Evolutionary conservation across 805 yeast species (phyloP), one percentile per base, ranked within the genome.

Genomic region (Barnettozyma botsteinii): DNA sequence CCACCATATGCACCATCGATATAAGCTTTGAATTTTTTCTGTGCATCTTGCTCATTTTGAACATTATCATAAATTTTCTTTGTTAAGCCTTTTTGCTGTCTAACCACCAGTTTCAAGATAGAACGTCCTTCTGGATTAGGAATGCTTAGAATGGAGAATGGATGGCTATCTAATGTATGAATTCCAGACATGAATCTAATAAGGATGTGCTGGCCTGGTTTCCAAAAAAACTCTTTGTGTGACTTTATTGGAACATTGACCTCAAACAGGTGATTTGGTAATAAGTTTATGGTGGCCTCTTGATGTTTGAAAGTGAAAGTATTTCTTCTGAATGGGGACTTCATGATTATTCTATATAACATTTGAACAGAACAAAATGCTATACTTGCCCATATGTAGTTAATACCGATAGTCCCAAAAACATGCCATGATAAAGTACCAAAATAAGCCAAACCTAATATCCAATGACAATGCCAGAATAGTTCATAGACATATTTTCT

Each of bases 1-100:
- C 80, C 81, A 14, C 82, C 81, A 43, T 73, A 76, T 4, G 82
- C 79, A 1, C 82, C 82, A 49, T 76, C 81, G 15, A 73, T 52
- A 41, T 46, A 67, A 1, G 56, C 29, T 0, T 60, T 46, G 13
- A 51, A 47, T 0, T 53, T 46, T 18, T 50, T 52, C 11, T 41
- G 41, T 10, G 61, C 60, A 9, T 66, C 62, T 5, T 54, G 18
- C 17, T 50, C 38, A 10, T 52, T 34, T 12, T 32, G 14, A 2
- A 34, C 34, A 6, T 24, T 27, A 22, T 41, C 41, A 42, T 56
- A 57, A 4, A 75, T 45, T 11, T 47, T 48, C 31, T 45, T 57
- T 1, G 82, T 75, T 32, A 75, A 54, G 0, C 82, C 82, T 4
- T 54, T 56, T 41, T 66, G 63, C 0, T 77, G 70, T 23, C 68